Evolutionary conservation across 305 asterid genomes (phyloP), one percentile per base, ranked within the genome.

Genomic region (Solanum aculeatissimum): DNA sequence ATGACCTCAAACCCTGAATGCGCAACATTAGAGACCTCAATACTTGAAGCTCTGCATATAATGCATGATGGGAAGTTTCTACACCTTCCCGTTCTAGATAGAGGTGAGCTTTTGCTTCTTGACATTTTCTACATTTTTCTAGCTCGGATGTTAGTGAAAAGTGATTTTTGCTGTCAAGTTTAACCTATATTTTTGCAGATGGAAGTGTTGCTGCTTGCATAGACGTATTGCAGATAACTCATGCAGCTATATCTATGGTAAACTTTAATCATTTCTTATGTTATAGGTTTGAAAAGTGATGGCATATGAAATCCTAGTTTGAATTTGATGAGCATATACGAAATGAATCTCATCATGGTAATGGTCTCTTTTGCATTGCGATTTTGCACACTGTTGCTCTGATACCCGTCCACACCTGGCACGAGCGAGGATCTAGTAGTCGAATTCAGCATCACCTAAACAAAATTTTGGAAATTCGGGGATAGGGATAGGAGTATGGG

Each of bases 241-340:
- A 96, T 85, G 98, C 98, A 13, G 95, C 98, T 80, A 91, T 96
- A 88, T 91, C 98, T 68, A 91, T 95, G 98, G 99, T 96, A 90
- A 86, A 51, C 82, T 29, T 29, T 54, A 77, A 51, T 32, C 42
- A 32, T 51, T 51, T 77, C 27, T 77, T 77, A 18, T 77, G 82
- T 29, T 77, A 27, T 51, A 47, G 60, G 82, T 77, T 45, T 77
- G 43, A 29, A 27, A 77, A 51, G 47, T 77, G 47, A 53, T 51
- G 45, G 13, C 63, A 18, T 19, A 27, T 29, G 82, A 77, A 77
- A 27, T 77, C 47, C 66, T 77, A 16, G 19, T 77, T 77, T 77
- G 82, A 29, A 51, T 40, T 38, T 51, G 29, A 29, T 77, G 25
- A 63, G 19, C 27, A 29, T 54, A 51, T 77, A 16, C 12, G 82